phyloP scores from a whole-genome alignment of 1,284 basidiomycete species.

The Hypsizygus ulmarius region DNA sequence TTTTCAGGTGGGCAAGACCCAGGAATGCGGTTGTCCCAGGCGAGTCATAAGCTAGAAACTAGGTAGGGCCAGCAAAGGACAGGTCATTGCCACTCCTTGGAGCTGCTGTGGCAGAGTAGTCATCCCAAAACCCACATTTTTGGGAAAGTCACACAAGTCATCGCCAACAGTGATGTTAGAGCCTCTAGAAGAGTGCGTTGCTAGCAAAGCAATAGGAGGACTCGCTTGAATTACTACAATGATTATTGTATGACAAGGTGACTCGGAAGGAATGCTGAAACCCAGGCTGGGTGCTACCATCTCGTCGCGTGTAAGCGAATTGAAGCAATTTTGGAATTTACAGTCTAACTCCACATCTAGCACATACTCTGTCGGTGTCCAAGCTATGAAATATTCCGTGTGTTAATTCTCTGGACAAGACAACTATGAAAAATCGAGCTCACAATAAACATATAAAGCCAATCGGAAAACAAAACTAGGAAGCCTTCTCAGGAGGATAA shows the following conservation, averaged over 20 bases:
- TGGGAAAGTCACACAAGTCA: too few relatives aligned
- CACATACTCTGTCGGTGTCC: slow-evolving; percentile 36
- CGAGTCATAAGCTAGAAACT: too few relatives aligned
- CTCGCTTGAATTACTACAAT: background rate
- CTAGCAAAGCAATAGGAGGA: too few relatives aligned
- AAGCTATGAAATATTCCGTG: slow-evolving; percentile 22
- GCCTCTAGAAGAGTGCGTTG: too few relatives aligned
- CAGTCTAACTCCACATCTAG: slow-evolving; percentile 29
- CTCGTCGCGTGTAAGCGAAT: background rate
- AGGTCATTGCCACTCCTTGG: too few relatives aligned
- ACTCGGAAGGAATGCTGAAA: background rate
- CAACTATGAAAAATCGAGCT: slow-evolving; percentile 9
- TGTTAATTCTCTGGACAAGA: background rate
- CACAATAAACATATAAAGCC: slow-evolving; percentile 38
- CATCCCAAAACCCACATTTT: too few relatives aligned
- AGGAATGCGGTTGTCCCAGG: too few relatives aligned
- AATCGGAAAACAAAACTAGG: slow-evolving; percentile 35
- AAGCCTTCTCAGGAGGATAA: background rate
- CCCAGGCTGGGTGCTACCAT: background rate
- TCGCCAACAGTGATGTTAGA: too few relatives aligned
- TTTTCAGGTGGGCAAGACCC: too few relatives aligned
- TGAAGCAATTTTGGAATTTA: background rate
- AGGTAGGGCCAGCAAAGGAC: too few relatives aligned
- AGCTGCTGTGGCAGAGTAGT: too few relatives aligned
- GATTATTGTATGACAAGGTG: background rate